phyloP scores from a whole-genome alignment of 768 basidiomycete species.

The Auriculariales sp. region DNA sequence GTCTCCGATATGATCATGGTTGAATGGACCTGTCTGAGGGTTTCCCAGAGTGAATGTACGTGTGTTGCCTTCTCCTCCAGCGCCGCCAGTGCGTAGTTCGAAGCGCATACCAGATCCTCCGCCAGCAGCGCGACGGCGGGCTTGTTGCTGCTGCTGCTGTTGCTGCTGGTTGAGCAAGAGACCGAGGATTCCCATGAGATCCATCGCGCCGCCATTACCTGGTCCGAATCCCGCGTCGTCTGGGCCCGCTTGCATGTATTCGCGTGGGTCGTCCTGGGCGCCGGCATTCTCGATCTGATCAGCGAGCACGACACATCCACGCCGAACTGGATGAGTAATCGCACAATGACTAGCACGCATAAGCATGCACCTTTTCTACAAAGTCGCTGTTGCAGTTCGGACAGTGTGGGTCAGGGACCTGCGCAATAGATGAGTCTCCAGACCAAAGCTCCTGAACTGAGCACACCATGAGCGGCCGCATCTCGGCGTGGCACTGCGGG shows the following conservation, averaged over 20 bases:
- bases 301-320: too few relatives aligned
- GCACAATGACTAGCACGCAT: neutral
- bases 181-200: too few relatives aligned
- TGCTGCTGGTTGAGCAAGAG: too few relatives aligned
- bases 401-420: constrained; percentile 75
- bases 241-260: constrained; percentile 31
- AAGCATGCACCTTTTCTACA: constrained; percentile 64
- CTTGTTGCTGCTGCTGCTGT: too few relatives aligned
- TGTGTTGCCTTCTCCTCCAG: constrained; percentile 10
- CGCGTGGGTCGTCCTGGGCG: constrained; percentile 51
- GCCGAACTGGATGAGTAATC: too few relatives aligned
- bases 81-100: constrained; percentile 19
- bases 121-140: neutral
- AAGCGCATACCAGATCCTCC: constrained; percentile 2
- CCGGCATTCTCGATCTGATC: constrained; percentile 60
- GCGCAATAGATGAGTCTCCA: constrained; percentile 4
- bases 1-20: constrained; percentile 15
- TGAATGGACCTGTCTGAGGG: too few relatives aligned
- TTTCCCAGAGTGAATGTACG: constrained; percentile 25
- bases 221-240: too few relatives aligned
- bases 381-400: constrained; percentile 71
- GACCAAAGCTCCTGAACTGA: constrained; percentile 6
- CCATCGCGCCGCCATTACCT: too few relatives aligned
- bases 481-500: constrained; percentile 69
- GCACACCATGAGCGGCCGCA: constrained; percentile 72